A percentile compares a stretch with the other conserved stretches of the same genome.
Evolutionary conservation across 169 alveolate species (phyloP).

Genomic region (Eimeria necatrix): DNA sequence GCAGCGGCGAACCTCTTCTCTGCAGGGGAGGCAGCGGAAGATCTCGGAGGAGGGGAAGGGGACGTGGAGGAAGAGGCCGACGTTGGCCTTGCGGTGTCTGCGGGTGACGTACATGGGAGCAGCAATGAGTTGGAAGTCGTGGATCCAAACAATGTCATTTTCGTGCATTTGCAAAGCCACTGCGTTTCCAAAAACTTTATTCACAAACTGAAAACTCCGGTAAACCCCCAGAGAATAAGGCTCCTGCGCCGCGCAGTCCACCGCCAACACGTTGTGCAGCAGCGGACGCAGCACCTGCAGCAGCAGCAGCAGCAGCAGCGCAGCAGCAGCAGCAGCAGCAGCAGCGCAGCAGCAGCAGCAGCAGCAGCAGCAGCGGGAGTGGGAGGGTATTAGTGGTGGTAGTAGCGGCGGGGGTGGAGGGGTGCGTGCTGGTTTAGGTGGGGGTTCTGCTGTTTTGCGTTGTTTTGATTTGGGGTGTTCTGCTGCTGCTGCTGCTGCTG

Average conservation of each 20-base stretch:
- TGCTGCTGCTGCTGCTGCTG: no score
- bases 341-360: no score
- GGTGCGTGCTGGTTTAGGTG: no score
- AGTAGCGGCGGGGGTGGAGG: no score
- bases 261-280: conserved; percentile 62
- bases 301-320: conserved; percentile 77
- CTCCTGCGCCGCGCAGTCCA: conserved; percentile 51
- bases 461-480: no score
- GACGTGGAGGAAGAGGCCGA: conserved; percentile 95
- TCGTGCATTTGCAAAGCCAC: conserved; percentile 78
- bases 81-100: conserved; percentile 60
- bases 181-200: conserved; percentile 64
- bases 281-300: conserved; percentile 81
- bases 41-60: conserved; percentile 96
- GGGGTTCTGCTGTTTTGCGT: no score
- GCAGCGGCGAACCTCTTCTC: conserved; percentile 89
- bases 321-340: no score
- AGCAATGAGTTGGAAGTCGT: conserved; percentile 90
- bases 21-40: conserved; percentile 92
- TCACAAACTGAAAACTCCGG: conserved; percentile 80
- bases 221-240: conserved; percentile 81
- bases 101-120: conserved; percentile 83
- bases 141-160: conserved; percentile 93
- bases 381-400: no score
- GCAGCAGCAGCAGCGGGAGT: no score